A percentile compares a stretch with the other conserved stretches of the same genome.
These are phyloP conservation scores for Populus hybrid DNA, from an alignment of 441 rosid species.

Conservation along the genomic window DNA sequence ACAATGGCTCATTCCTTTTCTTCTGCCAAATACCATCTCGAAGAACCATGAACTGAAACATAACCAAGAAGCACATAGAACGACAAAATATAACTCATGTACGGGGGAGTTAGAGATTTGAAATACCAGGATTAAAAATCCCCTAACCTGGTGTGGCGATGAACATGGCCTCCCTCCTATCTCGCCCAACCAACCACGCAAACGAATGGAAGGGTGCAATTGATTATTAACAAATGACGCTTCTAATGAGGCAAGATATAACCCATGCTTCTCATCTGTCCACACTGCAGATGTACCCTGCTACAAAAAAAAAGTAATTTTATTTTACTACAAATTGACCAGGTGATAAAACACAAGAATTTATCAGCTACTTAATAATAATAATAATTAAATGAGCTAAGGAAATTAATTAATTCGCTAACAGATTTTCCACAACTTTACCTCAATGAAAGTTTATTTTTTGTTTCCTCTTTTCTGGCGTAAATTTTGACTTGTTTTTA, in stretches of 20 bases:
- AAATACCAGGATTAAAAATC: not conserved
- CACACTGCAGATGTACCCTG: constrained; percentile 50
- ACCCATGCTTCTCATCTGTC: constrained; percentile 79
- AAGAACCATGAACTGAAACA: constrained; percentile 46
- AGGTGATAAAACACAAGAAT: not conserved
- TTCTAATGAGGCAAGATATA: constrained; percentile 59
- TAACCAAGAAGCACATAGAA: not conserved
- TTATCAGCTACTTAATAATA: not conserved
- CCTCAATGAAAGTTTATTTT: not conserved
- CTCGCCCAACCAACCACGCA: constrained; percentile 21
- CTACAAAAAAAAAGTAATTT: not conserved
- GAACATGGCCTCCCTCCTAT: constrained; percentile 21
- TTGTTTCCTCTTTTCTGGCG: not conserved
- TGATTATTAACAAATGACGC: constrained; percentile 59
- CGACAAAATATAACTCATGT: not conserved
- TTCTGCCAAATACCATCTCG: constrained; percentile 43
- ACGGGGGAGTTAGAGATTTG: not conserved
- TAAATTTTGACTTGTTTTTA: not conserved
- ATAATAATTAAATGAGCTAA: too few relatives aligned
- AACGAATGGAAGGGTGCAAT: constrained; percentile 42
- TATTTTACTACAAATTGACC: too few relatives aligned
- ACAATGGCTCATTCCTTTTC: constrained; percentile 29
- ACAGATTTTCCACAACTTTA: not conserved
- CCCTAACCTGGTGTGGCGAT: constrained; percentile 45
- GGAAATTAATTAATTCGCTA: not conserved